Percentiles rank a stretch among this genome's conserved stretches.
phyloP scores from a whole-genome alignment of 106 monocot species.

The Allium fistulosum region DNA sequence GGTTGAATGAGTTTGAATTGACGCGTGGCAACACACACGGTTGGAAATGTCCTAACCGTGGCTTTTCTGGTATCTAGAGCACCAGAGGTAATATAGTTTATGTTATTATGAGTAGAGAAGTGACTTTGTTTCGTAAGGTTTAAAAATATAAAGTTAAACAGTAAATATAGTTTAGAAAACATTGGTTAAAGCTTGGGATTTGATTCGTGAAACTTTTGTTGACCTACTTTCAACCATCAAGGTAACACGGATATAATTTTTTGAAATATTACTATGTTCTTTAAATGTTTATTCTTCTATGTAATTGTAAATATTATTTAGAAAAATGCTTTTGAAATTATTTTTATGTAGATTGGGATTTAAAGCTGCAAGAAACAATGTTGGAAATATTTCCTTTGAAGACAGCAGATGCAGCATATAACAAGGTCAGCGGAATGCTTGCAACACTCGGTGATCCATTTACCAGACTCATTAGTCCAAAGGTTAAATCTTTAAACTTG shows the following conservation, averaged over 20 bases:
- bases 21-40: too few species aligned
- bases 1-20: too few species aligned
- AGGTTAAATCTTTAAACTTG: slow-evolving; percentile 28
- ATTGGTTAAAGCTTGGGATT: slow-evolving; percentile 86
- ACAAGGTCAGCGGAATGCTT: slow-evolving; percentile 86
- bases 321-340: neutral
- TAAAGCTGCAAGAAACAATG: slow-evolving; percentile 92
- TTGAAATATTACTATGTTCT: too few species aligned
- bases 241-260: slow-evolving; percentile 21
- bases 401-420: slow-evolving; percentile 89
- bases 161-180: slow-evolving; percentile 90
- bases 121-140: too few species aligned
- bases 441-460: slow-evolving; percentile 89
- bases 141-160: slow-evolving; percentile 8
- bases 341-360: slow-evolving; percentile 75
- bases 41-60: too few species aligned
- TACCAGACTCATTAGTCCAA: slow-evolving; percentile 83
- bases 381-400: slow-evolving; percentile 90
- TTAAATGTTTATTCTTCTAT: too few species aligned
- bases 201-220: slow-evolving; percentile 85
- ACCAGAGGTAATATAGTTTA: slow-evolving; percentile 61
- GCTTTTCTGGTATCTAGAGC: slow-evolving; percentile 82
- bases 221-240: slow-evolving; percentile 98
- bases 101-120: too few species aligned
- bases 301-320: too few species aligned